Evolutionary conservation across 1,139 yeast species (phyloP).

Genomic region (Hemisphaericaspora xylofermentans): DNA sequence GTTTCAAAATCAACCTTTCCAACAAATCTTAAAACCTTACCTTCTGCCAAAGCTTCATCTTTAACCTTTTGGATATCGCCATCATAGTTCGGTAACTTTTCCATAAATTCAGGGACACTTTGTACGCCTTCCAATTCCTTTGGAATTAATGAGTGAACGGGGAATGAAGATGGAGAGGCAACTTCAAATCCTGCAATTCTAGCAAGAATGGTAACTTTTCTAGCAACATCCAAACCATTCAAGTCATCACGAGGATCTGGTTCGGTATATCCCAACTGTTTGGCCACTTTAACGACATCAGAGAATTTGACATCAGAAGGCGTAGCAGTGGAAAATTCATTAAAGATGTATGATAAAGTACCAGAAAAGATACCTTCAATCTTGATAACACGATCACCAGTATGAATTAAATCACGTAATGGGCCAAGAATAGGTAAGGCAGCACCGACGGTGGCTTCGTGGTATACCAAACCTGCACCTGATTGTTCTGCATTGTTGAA

Average conservation of each 20-base stretch:
- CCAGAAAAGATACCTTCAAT: constrained; percentile 98
- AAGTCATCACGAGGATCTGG: constrained; percentile 99
- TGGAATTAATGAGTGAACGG: constrained; percentile 92
- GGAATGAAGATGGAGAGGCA: constrained; percentile 92
- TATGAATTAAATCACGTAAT: constrained; percentile 77
- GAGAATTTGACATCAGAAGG: constrained; percentile 69
- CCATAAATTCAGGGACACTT: constrained; percentile 75
- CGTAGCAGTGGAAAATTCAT: constrained; percentile 77
- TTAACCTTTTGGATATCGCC: constrained; percentile 73
- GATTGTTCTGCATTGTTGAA: constrained; percentile 52
- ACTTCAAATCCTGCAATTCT: constrained; percentile 86
- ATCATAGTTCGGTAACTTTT: constrained; percentile 80
- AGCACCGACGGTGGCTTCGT: constrained; percentile 99
- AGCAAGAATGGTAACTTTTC: constrained; percentile 94
- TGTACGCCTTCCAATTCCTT: constrained; percentile 72
- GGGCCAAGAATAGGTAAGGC: constrained; percentile 93
- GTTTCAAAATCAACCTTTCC: constrained; percentile 81
- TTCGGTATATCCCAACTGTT: constrained; percentile 91
- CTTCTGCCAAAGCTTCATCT: constrained; percentile 76
- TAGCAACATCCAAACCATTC: constrained; percentile 96
- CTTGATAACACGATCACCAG: constrained; percentile 89
- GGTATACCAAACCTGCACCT: constrained; percentile 81
- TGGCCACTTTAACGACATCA: constrained; percentile 85
- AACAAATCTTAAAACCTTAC: constrained; percentile 88
- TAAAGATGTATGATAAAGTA: constrained; percentile 92